A percentile compares a stretch with the other conserved stretches of the same genome.
Conservation (phyloP, 2,329 filamentous ascomycete species). For the Tolypocladium album region DNA sequence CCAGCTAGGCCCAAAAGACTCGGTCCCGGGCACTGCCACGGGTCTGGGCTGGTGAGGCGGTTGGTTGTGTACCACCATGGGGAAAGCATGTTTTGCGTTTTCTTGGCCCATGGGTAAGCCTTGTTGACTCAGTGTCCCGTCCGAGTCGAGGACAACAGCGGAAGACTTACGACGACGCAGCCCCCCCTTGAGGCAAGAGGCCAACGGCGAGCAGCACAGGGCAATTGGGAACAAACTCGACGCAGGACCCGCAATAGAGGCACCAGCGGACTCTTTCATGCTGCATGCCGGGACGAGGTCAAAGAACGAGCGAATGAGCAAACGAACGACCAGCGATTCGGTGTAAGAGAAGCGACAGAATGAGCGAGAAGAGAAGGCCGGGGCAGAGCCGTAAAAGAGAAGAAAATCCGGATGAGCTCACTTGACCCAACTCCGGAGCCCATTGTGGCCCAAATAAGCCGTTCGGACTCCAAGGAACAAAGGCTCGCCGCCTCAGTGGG, state of each 20-base stretch:
- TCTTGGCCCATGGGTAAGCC: conserved; percentile 19
- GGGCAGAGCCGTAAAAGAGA: not conserved
- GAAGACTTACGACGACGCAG: conserved; percentile 25
- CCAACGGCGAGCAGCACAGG: conserved; percentile 32
- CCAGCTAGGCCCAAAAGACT: conserved; percentile 7
- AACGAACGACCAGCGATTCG: conserved; percentile 13
- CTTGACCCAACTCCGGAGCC: conserved; percentile 4
- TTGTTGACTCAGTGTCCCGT: conserved; percentile 5
- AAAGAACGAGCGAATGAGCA: conserved; percentile 5
- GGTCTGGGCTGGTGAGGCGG: conserved; percentile 16
- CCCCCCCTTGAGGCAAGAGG: conserved; percentile 27
- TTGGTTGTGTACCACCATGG: conserved; percentile 17
- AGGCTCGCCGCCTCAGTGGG: conserved; percentile 5
- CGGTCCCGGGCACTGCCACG: conserved; percentile 12
- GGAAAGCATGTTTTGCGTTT: conserved; percentile 15
- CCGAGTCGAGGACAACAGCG: conserved; percentile 9
- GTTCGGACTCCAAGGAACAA: conserved; percentile 1
- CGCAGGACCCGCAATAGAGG: conserved; percentile 28
- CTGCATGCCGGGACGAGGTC: conserved; percentile 12
- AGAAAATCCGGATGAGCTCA: conserved; percentile 2
- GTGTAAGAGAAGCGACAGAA: conserved; percentile 4
- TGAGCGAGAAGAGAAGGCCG: conserved; percentile 3
- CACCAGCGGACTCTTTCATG: conserved; percentile 31
- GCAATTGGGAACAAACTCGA: conserved; percentile 37
- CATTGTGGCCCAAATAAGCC: conserved; percentile 6